Evolutionary conservation across 225 moss, liverwort and hornwort genomes (phyloP).

Genomic region (Climacium dendroides): DNA sequence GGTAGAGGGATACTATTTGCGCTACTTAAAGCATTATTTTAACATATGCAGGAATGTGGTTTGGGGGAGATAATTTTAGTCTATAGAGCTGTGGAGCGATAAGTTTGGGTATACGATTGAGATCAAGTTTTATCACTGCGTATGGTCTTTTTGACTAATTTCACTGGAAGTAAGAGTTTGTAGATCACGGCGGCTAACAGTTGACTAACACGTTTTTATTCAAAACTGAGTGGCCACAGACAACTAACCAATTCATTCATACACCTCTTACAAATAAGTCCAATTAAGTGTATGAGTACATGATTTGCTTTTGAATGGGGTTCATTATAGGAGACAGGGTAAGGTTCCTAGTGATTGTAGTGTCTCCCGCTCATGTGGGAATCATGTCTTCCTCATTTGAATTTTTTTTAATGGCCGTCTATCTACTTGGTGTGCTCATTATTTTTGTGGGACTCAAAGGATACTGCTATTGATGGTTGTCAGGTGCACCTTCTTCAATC

Average conservation of each 20-base stretch:
- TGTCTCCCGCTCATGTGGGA: not conserved
- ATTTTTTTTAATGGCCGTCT: not conserved
- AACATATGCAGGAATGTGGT: not conserved
- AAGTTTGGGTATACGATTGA: not conserved
- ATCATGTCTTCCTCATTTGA: not conserved
- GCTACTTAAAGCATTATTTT: not conserved
- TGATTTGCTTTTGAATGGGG: not conserved
- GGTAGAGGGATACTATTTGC: not conserved
- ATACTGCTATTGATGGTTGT: not conserved
- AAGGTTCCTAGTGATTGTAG: not conserved
- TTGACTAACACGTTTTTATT: not conserved
- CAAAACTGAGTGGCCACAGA: not conserved
- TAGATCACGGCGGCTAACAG: not conserved
- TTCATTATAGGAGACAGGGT: not conserved
- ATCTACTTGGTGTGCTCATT: not conserved
- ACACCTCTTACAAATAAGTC: not conserved
- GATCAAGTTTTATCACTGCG: not conserved
- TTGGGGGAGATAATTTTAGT: not conserved
- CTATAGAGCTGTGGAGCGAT: not conserved
- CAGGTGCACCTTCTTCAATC: conserved; percentile 35
- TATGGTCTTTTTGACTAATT: not conserved
- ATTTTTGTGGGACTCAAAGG: not conserved
- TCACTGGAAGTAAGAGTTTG: not conserved
- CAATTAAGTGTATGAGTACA: not conserved
- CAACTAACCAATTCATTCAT: not conserved